Evolutionary conservation across 2,329 filamentous ascomycete genomes (phyloP).

Genomic region (Hymenoscyphus repandus): DNA sequence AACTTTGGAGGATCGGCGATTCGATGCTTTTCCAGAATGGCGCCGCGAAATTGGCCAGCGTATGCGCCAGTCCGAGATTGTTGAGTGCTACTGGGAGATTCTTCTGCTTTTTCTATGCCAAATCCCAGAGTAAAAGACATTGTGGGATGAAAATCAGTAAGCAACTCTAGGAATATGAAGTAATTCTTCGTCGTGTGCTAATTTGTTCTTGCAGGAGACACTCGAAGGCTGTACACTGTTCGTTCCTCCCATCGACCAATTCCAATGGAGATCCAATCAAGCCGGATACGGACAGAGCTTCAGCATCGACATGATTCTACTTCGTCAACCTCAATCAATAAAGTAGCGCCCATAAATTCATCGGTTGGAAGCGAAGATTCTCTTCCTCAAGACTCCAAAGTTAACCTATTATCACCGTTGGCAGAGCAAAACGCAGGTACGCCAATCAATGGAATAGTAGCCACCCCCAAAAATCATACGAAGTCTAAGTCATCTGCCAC

Average conservation of each 20-base stretch:
- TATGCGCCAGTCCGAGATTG: slow-evolving; percentile 2
- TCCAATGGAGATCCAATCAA: no score
- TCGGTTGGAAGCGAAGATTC: no score
- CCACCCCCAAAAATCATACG: neutral
- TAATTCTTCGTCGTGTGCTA: neutral
- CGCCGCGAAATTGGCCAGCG: slow-evolving; percentile 7
- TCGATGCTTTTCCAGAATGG: slow-evolving; percentile 21
- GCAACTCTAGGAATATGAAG: neutral
- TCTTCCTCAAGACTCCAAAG: no score
- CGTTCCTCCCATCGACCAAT: neutral
- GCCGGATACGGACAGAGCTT: no score
- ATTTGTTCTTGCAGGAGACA: neutral
- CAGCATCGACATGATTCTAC: no score
- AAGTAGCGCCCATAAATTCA: no score
- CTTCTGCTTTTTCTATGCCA: slow-evolving; percentile 24
- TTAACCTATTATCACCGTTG: no score
- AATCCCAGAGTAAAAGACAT: neutral
- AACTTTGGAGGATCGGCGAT: neutral
- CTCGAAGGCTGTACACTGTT: neutral
- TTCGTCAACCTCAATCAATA: no score
- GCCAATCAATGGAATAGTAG: neutral
- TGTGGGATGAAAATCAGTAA: slow-evolving; percentile 1
- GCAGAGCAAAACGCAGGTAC: neutral
- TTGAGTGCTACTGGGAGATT: slow-evolving; percentile 9
- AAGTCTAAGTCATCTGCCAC: slow-evolving; percentile 2